Percentiles rank a stretch among this genome's conserved stretches.
phyloP scores from a whole-genome alignment of 257 asterid genomes.

The Solanum paucissectum region DNA sequence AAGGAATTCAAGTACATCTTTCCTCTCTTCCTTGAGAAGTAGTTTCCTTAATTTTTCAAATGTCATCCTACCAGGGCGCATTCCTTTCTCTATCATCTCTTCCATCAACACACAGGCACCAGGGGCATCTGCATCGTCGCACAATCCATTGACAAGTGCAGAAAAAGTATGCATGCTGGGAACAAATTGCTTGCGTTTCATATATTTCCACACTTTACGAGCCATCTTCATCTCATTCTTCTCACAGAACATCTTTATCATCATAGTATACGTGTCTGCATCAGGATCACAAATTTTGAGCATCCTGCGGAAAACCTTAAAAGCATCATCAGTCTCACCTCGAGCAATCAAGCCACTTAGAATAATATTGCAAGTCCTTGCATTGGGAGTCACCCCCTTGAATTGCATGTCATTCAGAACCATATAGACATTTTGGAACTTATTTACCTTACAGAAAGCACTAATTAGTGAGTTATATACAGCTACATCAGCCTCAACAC shows the following conservation, averaged over 20 bases:
- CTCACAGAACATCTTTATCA: slow-evolving; percentile 80
- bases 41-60: slow-evolving; percentile 56
- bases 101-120: slow-evolving; percentile 69
- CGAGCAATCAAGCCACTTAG: slow-evolving; percentile 51
- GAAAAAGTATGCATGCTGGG: slow-evolving; percentile 83
- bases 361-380: slow-evolving; percentile 73
- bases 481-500: slow-evolving; percentile 79
- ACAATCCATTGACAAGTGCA: slow-evolving; percentile 55
- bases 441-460: slow-evolving; percentile 79
- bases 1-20: slow-evolving; percentile 63
- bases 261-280: slow-evolving; percentile 78
- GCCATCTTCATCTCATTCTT: slow-evolving; percentile 53
- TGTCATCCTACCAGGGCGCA: slow-evolving; percentile 68
- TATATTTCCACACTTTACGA: slow-evolving; percentile 62
- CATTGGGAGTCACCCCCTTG: slow-evolving; percentile 57
- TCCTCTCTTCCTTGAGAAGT: slow-evolving; percentile 73
- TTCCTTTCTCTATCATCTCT: slow-evolving; percentile 84
- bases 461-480: slow-evolving; percentile 78
- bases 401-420: slow-evolving; percentile 68
- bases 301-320: slow-evolving; percentile 52
- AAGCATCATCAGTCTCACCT: slow-evolving; percentile 64
- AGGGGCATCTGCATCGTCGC: slow-evolving; percentile 42
- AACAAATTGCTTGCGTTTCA: slow-evolving; percentile 68
- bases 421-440: slow-evolving; percentile 48
- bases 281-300: slow-evolving; percentile 54